Percentiles rank a stretch among this genome's conserved stretches.
These are phyloP conservation scores for Rhodomyrtus psidioides DNA, from an alignment of 441 rosid genomes.

Conservation along the genomic window DNA sequence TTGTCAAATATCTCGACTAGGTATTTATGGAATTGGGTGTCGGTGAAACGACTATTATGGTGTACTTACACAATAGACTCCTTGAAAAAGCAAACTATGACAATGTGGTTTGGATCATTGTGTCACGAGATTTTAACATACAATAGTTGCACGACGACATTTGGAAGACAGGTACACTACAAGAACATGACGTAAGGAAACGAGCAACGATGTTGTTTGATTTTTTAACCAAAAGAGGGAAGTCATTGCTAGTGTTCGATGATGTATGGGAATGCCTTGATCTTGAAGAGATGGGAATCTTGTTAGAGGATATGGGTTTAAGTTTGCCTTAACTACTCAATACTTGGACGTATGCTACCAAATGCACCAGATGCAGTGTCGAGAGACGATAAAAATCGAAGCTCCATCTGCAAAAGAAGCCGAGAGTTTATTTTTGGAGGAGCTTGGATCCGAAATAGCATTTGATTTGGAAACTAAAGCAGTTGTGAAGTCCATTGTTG, in stretches of 20 bases:
- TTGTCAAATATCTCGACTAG: neutral
- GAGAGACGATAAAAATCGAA: slow-evolving; percentile 5
- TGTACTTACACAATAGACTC: neutral
- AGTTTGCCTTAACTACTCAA: slow-evolving; percentile 11
- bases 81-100: neutral
- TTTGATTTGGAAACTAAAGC: slow-evolving; percentile 7
- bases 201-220: fast-evolving
- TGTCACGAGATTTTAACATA: neutral
- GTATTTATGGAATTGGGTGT: neutral
- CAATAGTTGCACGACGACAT: neutral
- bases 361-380: slow-evolving; percentile 9
- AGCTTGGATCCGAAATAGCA: neutral
- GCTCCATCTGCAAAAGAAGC: slow-evolving; percentile 10
- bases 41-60: neutral
- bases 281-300: neutral
- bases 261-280: neutral
- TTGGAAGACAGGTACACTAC: neutral
- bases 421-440: slow-evolving; percentile 5
- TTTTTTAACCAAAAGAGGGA: neutral
- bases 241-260: neutral
- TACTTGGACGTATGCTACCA: slow-evolving; percentile 4
- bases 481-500: neutral
- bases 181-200: neutral
- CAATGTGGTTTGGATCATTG: too few species aligned
- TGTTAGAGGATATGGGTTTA: neutral